Base-by-base conservation (phyloP, 345 rosid species). In the Salix caprea region DNA sequence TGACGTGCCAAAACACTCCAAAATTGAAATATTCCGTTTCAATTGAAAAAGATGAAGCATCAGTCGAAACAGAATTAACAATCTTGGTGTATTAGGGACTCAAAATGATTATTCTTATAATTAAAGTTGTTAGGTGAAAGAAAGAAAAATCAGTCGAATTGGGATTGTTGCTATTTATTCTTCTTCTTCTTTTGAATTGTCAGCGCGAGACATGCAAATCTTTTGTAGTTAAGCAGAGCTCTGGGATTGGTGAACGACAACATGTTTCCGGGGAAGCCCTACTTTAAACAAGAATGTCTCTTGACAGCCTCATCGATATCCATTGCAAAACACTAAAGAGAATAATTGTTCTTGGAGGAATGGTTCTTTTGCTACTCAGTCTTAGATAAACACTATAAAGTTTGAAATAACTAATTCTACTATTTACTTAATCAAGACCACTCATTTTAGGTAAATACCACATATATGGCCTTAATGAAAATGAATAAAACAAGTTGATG, bases 201-300 rank as follows among this genome's bases (percentile, higher is more conserved):
- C 11, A 58, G 62, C 13, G 6, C 28, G 23, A 3, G 15, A 58
- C 62, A 56, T 56, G 10, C 62, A 58, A 21, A n/a, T 24, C 24
- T 42, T 48, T 50, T 9, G 44, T 68, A 13, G 16, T 11, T 15
- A 40, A 9, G 21, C 15, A 37, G 5, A 37, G 34, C 65, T 34
- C 46, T 71, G 65, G 65, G 74, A 54, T 71, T 12, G 65, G 74
- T 54, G 74, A 28, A 74, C 15, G 44, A 36, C 15, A 65, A 65
- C 78, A 76, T 39, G 78, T 76, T 37, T 68, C 66, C 68, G 67
- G 73, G 68, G 42, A 36, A 56, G 6, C 32, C 42, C 42, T 76
- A 30, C 23, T 36, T 50, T 42, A 12, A 39, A 40, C n/a, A 36
- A 26, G 12, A 2, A 39, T 68, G 72, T 68, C 62, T 30, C 70